These are phyloP conservation scores for Penicillium olsonii DNA, from an alignment of 2,329 filamentous ascomycete species.

Conservation along the genomic window DNA sequence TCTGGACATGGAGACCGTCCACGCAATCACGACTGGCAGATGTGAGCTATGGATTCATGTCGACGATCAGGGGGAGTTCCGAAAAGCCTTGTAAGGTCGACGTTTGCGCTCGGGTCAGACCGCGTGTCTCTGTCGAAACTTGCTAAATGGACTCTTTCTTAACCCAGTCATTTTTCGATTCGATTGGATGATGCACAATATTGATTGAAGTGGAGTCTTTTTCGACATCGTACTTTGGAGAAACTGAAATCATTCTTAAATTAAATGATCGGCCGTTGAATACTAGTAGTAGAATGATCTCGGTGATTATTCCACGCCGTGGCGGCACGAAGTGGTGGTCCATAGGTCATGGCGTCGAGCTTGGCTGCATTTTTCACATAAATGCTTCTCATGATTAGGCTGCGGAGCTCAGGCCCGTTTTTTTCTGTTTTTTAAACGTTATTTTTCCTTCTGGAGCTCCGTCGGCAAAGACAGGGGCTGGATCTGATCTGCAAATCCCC, in stretches of 20 bases:
- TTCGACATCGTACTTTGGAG: too few relatives aligned
- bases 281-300: too few relatives aligned
- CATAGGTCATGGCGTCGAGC: background rate
- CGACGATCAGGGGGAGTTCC: slow-evolving; percentile 7
- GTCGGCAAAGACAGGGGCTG: slow-evolving; percentile 8
- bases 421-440: background rate
- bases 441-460: background rate
- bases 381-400: background rate
- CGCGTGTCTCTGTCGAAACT: background rate
- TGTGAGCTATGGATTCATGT: background rate
- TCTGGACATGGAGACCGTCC: background rate
- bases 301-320: background rate
- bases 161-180: too few relatives aligned
- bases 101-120: background rate
- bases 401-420: background rate
- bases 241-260: background rate
- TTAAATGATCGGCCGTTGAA: too few relatives aligned
- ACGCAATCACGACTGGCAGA: slow-evolving; percentile 3
- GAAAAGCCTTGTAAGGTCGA: background rate
- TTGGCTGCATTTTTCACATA: background rate
- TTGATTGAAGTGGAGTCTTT: background rate
- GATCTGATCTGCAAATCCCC: slow-evolving; percentile 6
- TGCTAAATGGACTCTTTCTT: background rate
- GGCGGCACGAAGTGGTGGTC: background rate
- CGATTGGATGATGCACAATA: background rate